Conservation (phyloP, 345 rosid species). For the Euphorbia pulcherrima region DNA sequence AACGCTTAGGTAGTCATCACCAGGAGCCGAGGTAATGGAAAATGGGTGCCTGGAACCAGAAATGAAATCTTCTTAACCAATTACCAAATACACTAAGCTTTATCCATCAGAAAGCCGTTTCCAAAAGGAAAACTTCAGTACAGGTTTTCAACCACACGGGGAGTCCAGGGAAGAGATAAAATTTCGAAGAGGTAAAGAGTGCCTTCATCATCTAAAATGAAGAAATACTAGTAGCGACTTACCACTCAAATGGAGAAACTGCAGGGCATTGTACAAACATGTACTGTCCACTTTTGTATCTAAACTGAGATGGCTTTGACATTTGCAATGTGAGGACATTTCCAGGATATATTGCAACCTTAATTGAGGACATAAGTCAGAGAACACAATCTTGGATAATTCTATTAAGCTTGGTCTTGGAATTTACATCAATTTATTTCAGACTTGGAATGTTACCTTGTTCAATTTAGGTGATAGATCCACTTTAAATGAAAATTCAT, state of each 20-base stretch:
- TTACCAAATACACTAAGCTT: neutral
- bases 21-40: constrained; percentile 97
- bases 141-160: neutral
- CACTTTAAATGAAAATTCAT: neutral
- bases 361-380: neutral
- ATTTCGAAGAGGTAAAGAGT: neutral
- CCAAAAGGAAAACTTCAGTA: neutral
- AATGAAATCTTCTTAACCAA: neutral
- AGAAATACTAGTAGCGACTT: constrained; percentile 14
- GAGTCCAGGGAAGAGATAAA: too few species aligned
- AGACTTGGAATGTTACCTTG: neutral
- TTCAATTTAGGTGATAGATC: neutral
- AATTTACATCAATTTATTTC: neutral
- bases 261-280: constrained; percentile 98
- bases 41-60: constrained; percentile 83
- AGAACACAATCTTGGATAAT: neutral
- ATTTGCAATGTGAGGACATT: constrained; percentile 87
- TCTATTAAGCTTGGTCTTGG: neutral
- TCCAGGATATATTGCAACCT: constrained; percentile 99
- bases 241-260: constrained; percentile 98
- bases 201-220: neutral
- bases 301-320: constrained; percentile 91
- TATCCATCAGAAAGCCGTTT: too few species aligned
- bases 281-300: constrained; percentile 95
- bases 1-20: constrained; percentile 83